Percentiles rank a stretch among this genome's conserved stretches.
These are phyloP conservation scores for Psilocybe tampanensis DNA, from an alignment of 768 basidiomycete genomes.

Conservation along the genomic window DNA sequence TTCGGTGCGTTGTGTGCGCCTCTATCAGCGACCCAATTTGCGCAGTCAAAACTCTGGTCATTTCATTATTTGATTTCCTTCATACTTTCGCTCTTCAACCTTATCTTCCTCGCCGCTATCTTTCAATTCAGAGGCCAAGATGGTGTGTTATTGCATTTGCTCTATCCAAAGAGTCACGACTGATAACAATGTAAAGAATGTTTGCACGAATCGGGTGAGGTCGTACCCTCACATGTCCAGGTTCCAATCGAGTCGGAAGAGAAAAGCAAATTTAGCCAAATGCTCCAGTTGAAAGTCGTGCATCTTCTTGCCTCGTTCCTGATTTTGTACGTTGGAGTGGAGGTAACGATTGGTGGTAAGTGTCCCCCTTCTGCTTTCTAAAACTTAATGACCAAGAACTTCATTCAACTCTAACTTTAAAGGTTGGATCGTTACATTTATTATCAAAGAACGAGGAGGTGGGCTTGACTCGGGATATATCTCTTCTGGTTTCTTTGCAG, in stretches of 20 bases:
- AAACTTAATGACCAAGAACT: slow-evolving; percentile 17
- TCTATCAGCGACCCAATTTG: slow-evolving; percentile 79
- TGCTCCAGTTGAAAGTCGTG: slow-evolving; percentile 50
- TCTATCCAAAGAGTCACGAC: not conserved
- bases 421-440: slow-evolving; percentile 74
- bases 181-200: slow-evolving; percentile 40
- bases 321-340: slow-evolving; percentile 67
- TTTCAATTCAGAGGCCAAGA: slow-evolving; percentile 74
- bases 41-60: slow-evolving; percentile 65
- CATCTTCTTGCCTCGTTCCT: slow-evolving; percentile 64
- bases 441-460: slow-evolving; percentile 35
- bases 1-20: slow-evolving; percentile 71
- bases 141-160: slow-evolving; percentile 39
- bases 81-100: slow-evolving; percentile 61
- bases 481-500: slow-evolving; percentile 51
- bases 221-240: slow-evolving; percentile 31
- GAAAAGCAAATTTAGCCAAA: slow-evolving; percentile 40
- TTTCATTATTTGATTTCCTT: slow-evolving; percentile 76
- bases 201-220: slow-evolving; percentile 52
- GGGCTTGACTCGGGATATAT: slow-evolving; percentile 48
- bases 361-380: not conserved
- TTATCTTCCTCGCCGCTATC: slow-evolving; percentile 48
- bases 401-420: not conserved
- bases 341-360: slow-evolving; percentile 55
- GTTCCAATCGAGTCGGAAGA: slow-evolving; percentile 3